phyloP scores from a whole-genome alignment of 257 asterid genomes.

The Nicotiana undulata region DNA sequence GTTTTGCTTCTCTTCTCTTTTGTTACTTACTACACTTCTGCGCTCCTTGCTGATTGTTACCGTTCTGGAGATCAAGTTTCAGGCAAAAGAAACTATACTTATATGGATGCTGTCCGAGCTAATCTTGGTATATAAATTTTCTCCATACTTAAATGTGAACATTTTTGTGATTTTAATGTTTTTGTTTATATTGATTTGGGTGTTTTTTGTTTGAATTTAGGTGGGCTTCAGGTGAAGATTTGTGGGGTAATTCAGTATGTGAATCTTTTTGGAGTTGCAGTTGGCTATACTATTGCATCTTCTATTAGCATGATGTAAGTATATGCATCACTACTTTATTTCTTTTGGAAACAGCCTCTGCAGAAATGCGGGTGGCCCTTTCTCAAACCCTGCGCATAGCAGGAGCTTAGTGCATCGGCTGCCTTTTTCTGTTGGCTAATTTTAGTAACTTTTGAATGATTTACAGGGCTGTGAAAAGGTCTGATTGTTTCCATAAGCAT shows the following conservation, averaged over 20 bases:
- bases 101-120: slow-evolving; percentile 56
- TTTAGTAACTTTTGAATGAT: neutral
- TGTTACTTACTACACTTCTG: slow-evolving; percentile 48
- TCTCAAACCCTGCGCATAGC: neutral
- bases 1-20: slow-evolving; percentile 42
- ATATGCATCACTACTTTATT: neutral
- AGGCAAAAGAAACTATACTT: slow-evolving; percentile 55
- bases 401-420: too few relatives aligned
- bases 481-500: slow-evolving; percentile 45
- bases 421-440: neutral
- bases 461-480: slow-evolving; percentile 54
- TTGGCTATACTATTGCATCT: slow-evolving; percentile 68
- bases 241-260: slow-evolving; percentile 56
- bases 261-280: slow-evolving; percentile 47
- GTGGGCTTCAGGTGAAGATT: slow-evolving; percentile 37
- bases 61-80: slow-evolving; percentile 27
- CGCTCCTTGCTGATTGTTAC: slow-evolving; percentile 54
- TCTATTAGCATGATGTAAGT: slow-evolving; percentile 57
- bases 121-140: slow-evolving; percentile 34
- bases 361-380: too few relatives aligned
- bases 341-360: neutral
- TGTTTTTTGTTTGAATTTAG: slow-evolving; percentile 17
- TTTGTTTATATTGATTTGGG: neutral
- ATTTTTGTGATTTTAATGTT: neutral
- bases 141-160: neutral